A percentile compares a stretch with the other conserved stretches of the same genome.
Evolutionary conservation across 2,329 filamentous ascomycete genomes (phyloP).

Genomic region (Endothia cerciana): DNA sequence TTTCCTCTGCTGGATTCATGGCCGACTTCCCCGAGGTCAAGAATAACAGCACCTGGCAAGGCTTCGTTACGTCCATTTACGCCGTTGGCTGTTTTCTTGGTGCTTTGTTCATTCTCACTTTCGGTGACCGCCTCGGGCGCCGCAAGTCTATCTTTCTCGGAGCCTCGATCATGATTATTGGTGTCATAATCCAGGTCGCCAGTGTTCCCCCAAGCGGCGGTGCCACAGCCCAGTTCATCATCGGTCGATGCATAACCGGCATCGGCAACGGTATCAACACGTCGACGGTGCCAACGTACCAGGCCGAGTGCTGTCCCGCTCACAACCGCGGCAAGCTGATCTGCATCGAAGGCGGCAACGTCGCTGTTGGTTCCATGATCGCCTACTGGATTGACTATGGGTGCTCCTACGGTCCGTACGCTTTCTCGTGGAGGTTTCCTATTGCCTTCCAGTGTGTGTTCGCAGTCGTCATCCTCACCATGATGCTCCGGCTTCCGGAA

Average conservation of each 20-base stretch:
- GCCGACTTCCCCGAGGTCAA: conserved; percentile 39
- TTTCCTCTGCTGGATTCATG: conserved; percentile 19
- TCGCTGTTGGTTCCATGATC: conserved; percentile 48
- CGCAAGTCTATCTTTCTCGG: conserved; percentile 59
- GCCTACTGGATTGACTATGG: conserved; percentile 50
- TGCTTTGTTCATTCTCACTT: conserved; percentile 43
- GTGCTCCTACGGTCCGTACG: conserved; percentile 38
- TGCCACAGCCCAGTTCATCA: conserved; percentile 52
- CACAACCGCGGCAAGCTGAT: conserved; percentile 64
- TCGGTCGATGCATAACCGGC: conserved; percentile 53
- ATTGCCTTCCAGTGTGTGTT: conserved; percentile 48
- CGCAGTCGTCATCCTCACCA: conserved; percentile 46
- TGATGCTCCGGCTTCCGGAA: conserved; percentile 53
- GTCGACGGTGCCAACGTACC: conserved; percentile 48
- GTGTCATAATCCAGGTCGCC: conserved; percentile 57
- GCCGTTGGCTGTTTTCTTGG: conserved; percentile 48
- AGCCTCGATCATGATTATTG: conserved; percentile 56
- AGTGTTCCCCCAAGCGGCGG: conserved; percentile 50
- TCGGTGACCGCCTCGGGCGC: conserved; percentile 59
- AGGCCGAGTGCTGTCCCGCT: conserved; percentile 47
- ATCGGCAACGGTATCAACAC: conserved; percentile 56
- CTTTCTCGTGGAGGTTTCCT: conserved; percentile 45
- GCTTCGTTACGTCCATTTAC: conserved; percentile 47
- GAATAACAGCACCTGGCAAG: conserved; percentile 39
- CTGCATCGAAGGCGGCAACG: conserved; percentile 55